phyloP scores from a whole-genome alignment of 2,329 filamentous ascomycete genomes.

The Fusarium xyrophilum region DNA sequence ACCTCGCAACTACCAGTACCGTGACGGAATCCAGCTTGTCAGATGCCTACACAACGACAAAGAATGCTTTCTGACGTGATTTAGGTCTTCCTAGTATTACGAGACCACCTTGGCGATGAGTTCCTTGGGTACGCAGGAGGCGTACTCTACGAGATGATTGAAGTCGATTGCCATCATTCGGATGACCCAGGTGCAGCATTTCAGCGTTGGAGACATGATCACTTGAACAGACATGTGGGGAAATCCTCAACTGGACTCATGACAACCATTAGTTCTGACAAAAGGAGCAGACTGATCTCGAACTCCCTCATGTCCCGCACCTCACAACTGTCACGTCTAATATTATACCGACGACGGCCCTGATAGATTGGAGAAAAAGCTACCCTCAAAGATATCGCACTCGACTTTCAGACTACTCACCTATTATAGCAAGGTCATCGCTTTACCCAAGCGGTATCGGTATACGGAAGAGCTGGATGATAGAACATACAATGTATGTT shows the following conservation, averaged over 20 bases:
- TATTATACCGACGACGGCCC: constrained; percentile 49
- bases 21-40: constrained; percentile 53
- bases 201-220: constrained; percentile 55
- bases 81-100: constrained; percentile 52
- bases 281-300: constrained; percentile 48
- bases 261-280: constrained; percentile 2
- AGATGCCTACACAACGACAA: constrained; percentile 8
- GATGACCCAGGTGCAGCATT: constrained; percentile 55
- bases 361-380: constrained; percentile 48
- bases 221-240: constrained; percentile 53
- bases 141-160: constrained; percentile 56
- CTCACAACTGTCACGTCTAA: constrained; percentile 54
- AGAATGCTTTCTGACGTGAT: neutral
- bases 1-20: constrained; percentile 55
- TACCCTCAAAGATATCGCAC: constrained; percentile 50
- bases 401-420: constrained; percentile 50
- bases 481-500: constrained; percentile 53
- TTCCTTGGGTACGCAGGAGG: constrained; percentile 53
- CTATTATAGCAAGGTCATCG: constrained; percentile 13
- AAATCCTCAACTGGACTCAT: neutral
- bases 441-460: constrained; percentile 42
- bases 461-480: constrained; percentile 51
- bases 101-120: constrained; percentile 55
- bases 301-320: constrained; percentile 56
- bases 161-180: constrained; percentile 53